Conservation (phyloP, 2,329 filamentous ascomycete species). For the Penicillium oxalicum region DNA sequence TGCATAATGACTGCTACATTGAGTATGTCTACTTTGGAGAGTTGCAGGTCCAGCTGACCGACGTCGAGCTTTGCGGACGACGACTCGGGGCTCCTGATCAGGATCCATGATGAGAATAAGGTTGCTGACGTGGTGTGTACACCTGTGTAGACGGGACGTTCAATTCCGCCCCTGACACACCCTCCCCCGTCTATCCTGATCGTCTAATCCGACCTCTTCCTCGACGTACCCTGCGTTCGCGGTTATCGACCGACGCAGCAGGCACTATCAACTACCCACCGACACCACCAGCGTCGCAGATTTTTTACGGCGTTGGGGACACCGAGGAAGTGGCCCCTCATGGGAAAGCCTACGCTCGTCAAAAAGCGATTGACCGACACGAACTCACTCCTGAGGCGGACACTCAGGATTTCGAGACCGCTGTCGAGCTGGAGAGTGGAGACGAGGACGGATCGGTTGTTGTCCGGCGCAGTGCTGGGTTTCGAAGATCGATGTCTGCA, state of each 20-base stretch:
- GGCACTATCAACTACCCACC: constrained; percentile 77
- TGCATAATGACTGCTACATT: constrained; percentile 40
- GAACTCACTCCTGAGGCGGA: constrained; percentile 36
- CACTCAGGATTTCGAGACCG: constrained; percentile 47
- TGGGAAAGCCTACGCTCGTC: constrained; percentile 41
- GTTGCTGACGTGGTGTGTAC: constrained; percentile 34
- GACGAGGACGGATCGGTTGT: constrained; percentile 51
- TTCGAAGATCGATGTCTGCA: constrained; percentile 35
- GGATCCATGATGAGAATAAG: constrained; percentile 24
- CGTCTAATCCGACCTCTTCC: constrained; percentile 90
- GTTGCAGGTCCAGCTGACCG: constrained; percentile 8
- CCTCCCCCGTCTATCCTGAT: constrained; percentile 76
- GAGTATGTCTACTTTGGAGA: constrained; percentile 34
- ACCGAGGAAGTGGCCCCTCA: constrained; percentile 48
- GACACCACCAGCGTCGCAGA: constrained; percentile 61
- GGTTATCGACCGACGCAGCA: constrained; percentile 77
- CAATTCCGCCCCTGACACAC: constrained; percentile 58
- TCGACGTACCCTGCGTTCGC: constrained; percentile 78
- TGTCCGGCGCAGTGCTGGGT: constrained; percentile 38
- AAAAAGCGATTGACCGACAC: constrained; percentile 37
- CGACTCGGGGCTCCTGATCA: constrained; percentile 8
- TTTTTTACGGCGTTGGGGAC: constrained; percentile 69
- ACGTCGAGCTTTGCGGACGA: constrained; percentile 9
- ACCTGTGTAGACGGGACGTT: constrained; percentile 42
- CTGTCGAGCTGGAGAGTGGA: constrained; percentile 54